These are phyloP conservation scores for Rosa chinensis DNA, from an alignment of 306 rosid genomes.

Conservation along the genomic window DNA sequence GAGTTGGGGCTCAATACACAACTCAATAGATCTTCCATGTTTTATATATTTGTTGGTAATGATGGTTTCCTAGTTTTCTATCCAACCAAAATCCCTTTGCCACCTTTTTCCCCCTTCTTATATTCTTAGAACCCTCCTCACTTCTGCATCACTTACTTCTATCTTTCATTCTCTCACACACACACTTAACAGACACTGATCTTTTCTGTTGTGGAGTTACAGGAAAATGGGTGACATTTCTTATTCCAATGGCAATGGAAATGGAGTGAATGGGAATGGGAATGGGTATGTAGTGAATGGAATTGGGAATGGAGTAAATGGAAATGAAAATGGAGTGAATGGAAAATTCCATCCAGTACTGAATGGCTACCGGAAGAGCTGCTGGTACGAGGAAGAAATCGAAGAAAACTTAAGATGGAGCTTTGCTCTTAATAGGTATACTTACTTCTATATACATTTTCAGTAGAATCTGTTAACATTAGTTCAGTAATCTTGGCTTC, in stretches of 20 bases:
- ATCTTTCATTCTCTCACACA: constrained; percentile 17
- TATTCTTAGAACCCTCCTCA: constrained; percentile 39
- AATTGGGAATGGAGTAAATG: constrained; percentile 43
- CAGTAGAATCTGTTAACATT: neutral
- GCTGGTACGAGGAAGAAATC: constrained; percentile 98
- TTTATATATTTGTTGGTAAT: neutral
- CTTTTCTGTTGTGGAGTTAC: constrained; percentile 3
- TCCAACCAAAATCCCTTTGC: constrained; percentile 18
- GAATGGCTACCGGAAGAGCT: constrained; percentile 88
- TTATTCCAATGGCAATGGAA: constrained; percentile 37
- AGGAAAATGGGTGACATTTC: constrained; percentile 70
- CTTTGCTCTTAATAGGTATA: constrained; percentile 89
- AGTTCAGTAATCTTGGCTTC: constrained; percentile 1
- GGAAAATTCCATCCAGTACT: constrained; percentile 50
- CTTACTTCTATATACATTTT: neutral
- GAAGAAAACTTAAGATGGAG: constrained; percentile 96
- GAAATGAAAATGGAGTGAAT: constrained; percentile 53
- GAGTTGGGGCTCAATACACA: constrained; percentile 9
- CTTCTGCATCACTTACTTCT: constrained; percentile 28
- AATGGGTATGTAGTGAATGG: constrained; percentile 33
- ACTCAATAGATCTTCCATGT: neutral
- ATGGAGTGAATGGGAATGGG: constrained; percentile 38
- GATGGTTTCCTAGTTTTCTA: constrained; percentile 2
- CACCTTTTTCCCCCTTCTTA: constrained; percentile 32
- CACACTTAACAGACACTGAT: neutral